Percentiles rank a stretch among this genome's conserved stretches.
phyloP scores from a whole-genome alignment of 2,329 filamentous ascomycete species.

The Thermochaetoides dissita region DNA sequence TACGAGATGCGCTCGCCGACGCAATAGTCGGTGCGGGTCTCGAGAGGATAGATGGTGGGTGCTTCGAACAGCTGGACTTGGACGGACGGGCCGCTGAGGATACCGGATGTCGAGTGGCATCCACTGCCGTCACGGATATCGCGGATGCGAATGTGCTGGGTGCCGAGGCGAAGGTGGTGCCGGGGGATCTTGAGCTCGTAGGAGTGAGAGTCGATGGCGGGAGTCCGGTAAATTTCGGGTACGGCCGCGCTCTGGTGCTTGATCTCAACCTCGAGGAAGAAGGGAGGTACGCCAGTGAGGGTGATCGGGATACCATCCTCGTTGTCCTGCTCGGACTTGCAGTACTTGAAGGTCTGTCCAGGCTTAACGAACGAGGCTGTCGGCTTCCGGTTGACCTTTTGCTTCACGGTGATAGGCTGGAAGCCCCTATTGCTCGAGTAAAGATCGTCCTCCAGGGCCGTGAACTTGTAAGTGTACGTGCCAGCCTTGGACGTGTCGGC shows the following conservation, averaged over 20 bases:
- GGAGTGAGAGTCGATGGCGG: slow-evolving; percentile 59
- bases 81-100: slow-evolving; percentile 58
- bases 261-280: slow-evolving; percentile 82
- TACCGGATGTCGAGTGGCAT: slow-evolving; percentile 61
- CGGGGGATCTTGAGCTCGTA: slow-evolving; percentile 78
- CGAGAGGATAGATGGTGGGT: slow-evolving; percentile 76
- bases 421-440: slow-evolving; percentile 64
- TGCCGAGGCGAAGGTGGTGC: slow-evolving; percentile 71
- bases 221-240: slow-evolving; percentile 68
- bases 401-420: slow-evolving; percentile 55
- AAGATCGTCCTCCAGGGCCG: slow-evolving; percentile 66
- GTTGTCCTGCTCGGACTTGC: slow-evolving; percentile 65
- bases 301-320: slow-evolving; percentile 82
- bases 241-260: slow-evolving; percentile 74
- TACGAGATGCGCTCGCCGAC: slow-evolving; percentile 91
- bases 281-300: slow-evolving; percentile 71
- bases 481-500: slow-evolving; percentile 80
- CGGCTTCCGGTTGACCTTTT: slow-evolving; percentile 73
- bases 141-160: slow-evolving; percentile 75
- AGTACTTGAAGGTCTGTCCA: slow-evolving; percentile 91
- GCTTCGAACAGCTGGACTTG: slow-evolving; percentile 88
- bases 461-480: slow-evolving; percentile 74
- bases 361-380: slow-evolving; percentile 70
- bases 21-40: slow-evolving; percentile 77
- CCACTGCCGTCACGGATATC: slow-evolving; percentile 78